A percentile compares a stretch with the other conserved stretches of the same genome.
Conservation (phyloP, 257 asterid species). For the Nyctanthes arbortristis region DNA sequence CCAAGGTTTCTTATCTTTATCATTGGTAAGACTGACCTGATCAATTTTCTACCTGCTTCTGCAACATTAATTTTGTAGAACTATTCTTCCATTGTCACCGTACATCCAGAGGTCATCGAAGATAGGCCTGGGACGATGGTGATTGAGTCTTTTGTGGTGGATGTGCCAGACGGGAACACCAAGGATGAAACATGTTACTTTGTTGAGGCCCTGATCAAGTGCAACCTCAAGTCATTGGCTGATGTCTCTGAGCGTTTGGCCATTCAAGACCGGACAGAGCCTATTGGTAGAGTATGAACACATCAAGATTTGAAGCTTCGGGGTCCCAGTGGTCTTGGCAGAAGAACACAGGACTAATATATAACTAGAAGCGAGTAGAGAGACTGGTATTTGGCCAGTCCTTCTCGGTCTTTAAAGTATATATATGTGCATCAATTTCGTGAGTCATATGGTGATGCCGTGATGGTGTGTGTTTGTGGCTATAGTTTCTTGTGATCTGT, state of each 20-base stretch:
- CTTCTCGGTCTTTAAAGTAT: conserved; percentile 38
- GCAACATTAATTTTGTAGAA: conserved; percentile 47
- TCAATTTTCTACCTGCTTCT: background rate
- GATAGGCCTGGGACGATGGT: conserved; percentile 83
- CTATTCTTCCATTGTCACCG: conserved; percentile 73
- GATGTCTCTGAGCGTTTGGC: conserved; percentile 82
- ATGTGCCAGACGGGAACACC: conserved; percentile 85
- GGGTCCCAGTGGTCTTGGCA: conserved; percentile 28
- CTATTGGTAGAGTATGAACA: conserved; percentile 44
- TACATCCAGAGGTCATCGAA: conserved; percentile 74
- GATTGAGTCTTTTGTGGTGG: conserved; percentile 84
- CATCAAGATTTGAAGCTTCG: conserved; percentile 7
- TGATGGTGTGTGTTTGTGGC: conserved; percentile 37
- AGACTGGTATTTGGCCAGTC: conserved; percentile 39
- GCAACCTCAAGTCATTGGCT: conserved; percentile 87
- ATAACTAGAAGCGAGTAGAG: conserved; percentile 39
- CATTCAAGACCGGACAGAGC: conserved; percentile 57
- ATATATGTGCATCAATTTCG: conserved; percentile 20
- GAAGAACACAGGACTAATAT: conserved; percentile 19
- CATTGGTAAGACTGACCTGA: background rate
- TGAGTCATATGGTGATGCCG: conserved; percentile 27
- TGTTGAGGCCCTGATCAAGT: conserved; percentile 78
- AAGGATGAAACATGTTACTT: conserved; percentile 81
- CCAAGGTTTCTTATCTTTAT: background rate
- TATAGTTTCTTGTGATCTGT: conserved; percentile 30